These are phyloP conservation scores for Colletotrichum zoysiae DNA, from an alignment of 2,329 filamentous ascomycete genomes.

Conservation along the genomic window DNA sequence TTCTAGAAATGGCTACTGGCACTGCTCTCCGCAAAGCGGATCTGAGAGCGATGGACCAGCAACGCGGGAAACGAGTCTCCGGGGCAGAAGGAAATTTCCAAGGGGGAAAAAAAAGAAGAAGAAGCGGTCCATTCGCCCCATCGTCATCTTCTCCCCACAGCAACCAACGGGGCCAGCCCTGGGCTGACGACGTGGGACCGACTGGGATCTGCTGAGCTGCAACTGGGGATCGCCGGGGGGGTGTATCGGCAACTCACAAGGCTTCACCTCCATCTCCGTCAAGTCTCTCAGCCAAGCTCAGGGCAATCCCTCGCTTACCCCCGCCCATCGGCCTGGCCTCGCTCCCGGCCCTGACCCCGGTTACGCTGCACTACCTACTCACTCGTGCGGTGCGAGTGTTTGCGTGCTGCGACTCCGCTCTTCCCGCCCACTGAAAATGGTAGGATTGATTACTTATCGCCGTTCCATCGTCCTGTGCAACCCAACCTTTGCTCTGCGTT, in stretches of 20 bases:
- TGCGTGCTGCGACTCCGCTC: conserved; percentile 29
- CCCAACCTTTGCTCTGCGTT: conserved; percentile 16
- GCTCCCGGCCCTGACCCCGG: conserved; percentile 24
- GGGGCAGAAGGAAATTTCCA: conserved; percentile 21
- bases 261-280: conserved; percentile 39
- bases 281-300: conserved; percentile 32
- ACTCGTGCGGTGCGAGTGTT: conserved; percentile 23
- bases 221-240: conserved; percentile 25
- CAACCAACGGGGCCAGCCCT: conserved; percentile 41
- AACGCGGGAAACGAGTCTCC: conserved; percentile 30
- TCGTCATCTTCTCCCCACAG: conserved; percentile 42
- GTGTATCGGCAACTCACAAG: conserved; percentile 30
- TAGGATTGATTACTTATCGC: conserved; percentile 4
- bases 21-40: conserved; percentile 28
- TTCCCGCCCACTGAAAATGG: conserved; percentile 14
- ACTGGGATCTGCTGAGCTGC: conserved; percentile 33
- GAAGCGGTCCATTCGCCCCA: conserved; percentile 35
- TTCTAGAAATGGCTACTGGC: conserved; percentile 6
- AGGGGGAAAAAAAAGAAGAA: conserved; percentile 10
- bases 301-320: conserved; percentile 36
- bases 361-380: neutral
- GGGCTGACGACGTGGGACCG: conserved; percentile 40
- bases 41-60: conserved; percentile 28
- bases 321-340: conserved; percentile 31
- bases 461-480: conserved; percentile 26